Evolutionary conservation across 1,284 basidiomycete genomes (phyloP).

Genomic region (Boletus mariae): DNA sequence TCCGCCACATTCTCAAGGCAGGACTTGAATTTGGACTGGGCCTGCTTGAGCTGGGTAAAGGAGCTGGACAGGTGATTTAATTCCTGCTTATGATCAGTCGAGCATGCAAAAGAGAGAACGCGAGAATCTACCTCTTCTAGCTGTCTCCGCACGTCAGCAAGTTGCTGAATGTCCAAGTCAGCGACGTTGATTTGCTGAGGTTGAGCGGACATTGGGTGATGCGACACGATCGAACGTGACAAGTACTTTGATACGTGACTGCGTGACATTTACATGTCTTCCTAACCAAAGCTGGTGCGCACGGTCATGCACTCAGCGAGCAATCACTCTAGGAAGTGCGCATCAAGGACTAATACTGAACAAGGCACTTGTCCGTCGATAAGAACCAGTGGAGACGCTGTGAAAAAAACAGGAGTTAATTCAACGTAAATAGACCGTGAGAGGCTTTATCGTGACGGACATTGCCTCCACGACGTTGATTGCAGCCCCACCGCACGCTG

Average conservation of each 20-base stretch:
- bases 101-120: too few species aligned
- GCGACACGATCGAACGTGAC: slow-evolving; percentile 2
- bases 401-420: slow-evolving; percentile 18
- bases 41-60: slow-evolving; percentile 89
- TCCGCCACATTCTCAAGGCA: slow-evolving; percentile 85
- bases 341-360: not conserved
- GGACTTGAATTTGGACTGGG: slow-evolving; percentile 87
- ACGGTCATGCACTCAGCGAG: not conserved
- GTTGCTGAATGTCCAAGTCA: slow-evolving; percentile 79
- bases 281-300: too few species aligned
- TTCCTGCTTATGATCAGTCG: slow-evolving; percentile 55
- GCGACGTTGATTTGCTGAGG: slow-evolving; percentile 73
- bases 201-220: slow-evolving; percentile 29
- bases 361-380: too few species aligned
- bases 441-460: slow-evolving; percentile 15
- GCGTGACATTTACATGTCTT: not conserved
- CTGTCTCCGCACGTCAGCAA: slow-evolving; percentile 83
- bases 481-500: slow-evolving; percentile 11
- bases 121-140: slow-evolving; percentile 69
- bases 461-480: slow-evolving; percentile 21
- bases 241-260: slow-evolving; percentile 4
- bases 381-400: not conserved
- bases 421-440: slow-evolving; percentile 27
- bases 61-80: slow-evolving; percentile 89
- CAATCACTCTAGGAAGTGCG: not conserved